Evolutionary conservation across 2,329 filamentous ascomycete species (phyloP).

Genomic region (Botrytis aclada): DNA sequence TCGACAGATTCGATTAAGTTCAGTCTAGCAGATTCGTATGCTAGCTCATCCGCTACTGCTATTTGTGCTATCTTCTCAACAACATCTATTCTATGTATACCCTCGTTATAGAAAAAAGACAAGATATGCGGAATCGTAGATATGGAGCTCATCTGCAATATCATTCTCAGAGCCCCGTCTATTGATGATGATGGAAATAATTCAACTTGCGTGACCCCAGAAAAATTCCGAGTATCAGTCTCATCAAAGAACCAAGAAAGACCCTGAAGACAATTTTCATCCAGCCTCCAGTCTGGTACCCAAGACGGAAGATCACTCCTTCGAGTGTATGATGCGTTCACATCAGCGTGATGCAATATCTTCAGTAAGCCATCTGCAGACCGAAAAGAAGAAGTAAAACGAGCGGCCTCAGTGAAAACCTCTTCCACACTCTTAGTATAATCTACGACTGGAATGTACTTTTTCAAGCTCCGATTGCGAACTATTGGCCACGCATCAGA

Average conservation of each 20-base stretch:
- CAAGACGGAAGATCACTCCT: background rate
- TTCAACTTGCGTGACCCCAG: background rate
- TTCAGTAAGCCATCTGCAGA: background rate
- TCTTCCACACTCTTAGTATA: background rate
- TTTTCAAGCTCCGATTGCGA: rapidly evolving
- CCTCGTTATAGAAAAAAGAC: background rate
- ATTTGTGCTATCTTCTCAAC: background rate
- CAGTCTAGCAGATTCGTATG: background rate
- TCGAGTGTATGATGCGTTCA: background rate
- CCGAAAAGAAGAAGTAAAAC: background rate
- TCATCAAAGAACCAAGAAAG: background rate
- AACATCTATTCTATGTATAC: rapidly evolving
- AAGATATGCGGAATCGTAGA: background rate
- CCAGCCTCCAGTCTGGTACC: background rate
- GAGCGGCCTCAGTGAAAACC: background rate
- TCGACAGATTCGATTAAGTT: background rate
- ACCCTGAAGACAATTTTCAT: background rate
- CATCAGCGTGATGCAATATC: background rate
- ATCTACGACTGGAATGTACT: background rate
- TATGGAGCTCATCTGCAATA: background rate
- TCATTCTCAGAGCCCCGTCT: background rate
- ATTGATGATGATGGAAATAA: background rate
- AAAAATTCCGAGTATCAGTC: background rate
- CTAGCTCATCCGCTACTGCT: background rate
- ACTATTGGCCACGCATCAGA: background rate